These are phyloP conservation scores for Podila verticillata DNA, from an alignment of 192 early-diverging fungal species.

Conservation along the genomic window DNA sequence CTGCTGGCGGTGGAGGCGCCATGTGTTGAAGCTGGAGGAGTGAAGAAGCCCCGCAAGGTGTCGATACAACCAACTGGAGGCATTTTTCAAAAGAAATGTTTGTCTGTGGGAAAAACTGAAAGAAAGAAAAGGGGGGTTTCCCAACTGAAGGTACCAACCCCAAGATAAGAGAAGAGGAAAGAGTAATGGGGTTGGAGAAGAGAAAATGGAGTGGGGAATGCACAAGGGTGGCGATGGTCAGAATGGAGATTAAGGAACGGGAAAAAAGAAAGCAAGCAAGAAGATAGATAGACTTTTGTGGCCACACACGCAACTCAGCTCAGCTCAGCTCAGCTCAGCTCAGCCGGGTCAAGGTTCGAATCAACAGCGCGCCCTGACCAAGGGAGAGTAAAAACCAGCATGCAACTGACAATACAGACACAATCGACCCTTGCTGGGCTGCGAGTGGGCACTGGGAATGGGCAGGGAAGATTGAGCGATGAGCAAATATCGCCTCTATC, in stretches of 20 bases:
- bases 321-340: no score
- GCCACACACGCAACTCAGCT: no score
- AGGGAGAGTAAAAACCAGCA: not conserved
- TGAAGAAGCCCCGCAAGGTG: slow-evolving; percentile 1
- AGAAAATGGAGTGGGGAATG: not conserved
- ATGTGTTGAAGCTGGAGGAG: not conserved
- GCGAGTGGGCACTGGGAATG: no score
- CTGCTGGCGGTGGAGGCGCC: not conserved
- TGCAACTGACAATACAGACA: not conserved
- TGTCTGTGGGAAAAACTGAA: not conserved
- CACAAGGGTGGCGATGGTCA: not conserved
- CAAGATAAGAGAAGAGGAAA: not conserved
- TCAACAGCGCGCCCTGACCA: no score
- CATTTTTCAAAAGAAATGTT: not conserved
- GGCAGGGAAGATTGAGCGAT: no score
- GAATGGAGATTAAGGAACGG: not conserved
- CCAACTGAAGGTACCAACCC: not conserved
- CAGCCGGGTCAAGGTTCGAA: no score
- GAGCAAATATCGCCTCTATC: no score
- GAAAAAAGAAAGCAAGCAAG: not conserved
- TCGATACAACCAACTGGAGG: slow-evolving; percentile 5
- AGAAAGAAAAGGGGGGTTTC: not conserved
- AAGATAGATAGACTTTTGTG: not conserved
- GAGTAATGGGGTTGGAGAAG: not conserved
- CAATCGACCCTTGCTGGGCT: not conserved